Evolutionary conservation across 1,284 basidiomycete species (phyloP).

Genomic region (Boletellus deceptivus): DNA sequence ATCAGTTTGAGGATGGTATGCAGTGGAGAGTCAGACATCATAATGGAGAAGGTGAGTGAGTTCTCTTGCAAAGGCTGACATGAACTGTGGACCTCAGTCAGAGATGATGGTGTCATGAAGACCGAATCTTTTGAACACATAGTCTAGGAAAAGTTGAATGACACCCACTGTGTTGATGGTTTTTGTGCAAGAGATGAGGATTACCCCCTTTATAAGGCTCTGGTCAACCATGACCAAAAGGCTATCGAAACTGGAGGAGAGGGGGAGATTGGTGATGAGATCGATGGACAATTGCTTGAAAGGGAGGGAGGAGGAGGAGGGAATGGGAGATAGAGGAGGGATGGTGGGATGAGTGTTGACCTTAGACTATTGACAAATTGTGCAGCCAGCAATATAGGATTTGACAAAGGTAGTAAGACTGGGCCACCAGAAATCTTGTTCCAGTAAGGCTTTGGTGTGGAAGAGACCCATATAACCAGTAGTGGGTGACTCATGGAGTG

Average conservation of each 20-base stretch:
- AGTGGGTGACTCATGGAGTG: too few relatives aligned
- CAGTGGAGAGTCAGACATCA: not conserved
- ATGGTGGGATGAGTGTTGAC: not conserved
- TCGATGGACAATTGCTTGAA: not conserved
- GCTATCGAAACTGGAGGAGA: too few relatives aligned
- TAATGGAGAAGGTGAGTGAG: not conserved
- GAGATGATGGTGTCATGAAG: not conserved
- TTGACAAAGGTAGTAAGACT: not conserved
- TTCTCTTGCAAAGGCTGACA: not conserved
- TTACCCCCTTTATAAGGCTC: not conserved
- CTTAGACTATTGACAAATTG: not conserved
- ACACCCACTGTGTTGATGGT: not conserved
- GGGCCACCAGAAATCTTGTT: too few relatives aligned
- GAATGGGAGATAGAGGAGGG: not conserved
- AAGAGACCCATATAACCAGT: too few relatives aligned
- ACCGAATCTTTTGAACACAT: not conserved
- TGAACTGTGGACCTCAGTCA: not conserved
- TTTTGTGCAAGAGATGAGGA: not conserved
- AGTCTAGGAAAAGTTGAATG: not conserved
- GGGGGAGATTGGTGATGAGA: too few relatives aligned
- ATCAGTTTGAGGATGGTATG: not conserved
- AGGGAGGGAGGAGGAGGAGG: not conserved
- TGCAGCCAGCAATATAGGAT: not conserved
- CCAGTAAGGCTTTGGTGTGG: too few relatives aligned
- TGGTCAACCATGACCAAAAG: not conserved